These are phyloP conservation scores for Jaltomata sinuosa DNA, from an alignment of 257 asterid species.

Conservation along the genomic window DNA sequence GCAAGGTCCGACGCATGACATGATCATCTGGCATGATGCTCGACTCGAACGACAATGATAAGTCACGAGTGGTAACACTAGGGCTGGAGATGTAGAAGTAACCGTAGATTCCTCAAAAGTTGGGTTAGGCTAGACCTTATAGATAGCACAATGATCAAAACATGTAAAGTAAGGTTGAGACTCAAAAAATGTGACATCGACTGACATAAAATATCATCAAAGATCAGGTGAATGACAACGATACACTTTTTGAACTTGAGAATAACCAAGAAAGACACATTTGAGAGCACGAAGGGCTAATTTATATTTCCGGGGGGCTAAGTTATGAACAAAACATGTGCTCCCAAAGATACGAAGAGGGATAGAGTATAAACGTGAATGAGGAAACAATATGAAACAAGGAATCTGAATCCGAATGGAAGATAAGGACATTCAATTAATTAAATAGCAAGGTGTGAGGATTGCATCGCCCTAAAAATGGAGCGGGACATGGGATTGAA, in stretches of 20 bases:
- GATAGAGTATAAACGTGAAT: neutral
- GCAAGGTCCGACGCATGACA: neutral
- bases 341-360: neutral
- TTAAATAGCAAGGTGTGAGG: neutral
- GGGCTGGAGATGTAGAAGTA: neutral
- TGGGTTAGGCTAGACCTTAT: neutral
- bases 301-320: neutral
- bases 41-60: neutral
- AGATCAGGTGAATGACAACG: neutral
- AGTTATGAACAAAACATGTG: neutral
- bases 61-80: neutral
- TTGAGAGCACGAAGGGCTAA: neutral
- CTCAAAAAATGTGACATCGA: neutral
- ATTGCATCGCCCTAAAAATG: neutral
- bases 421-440: constrained; percentile 1
- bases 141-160: neutral
- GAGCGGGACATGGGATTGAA: neutral
- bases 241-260: neutral
- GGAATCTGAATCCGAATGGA: neutral
- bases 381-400: neutral
- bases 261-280: neutral
- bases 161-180: neutral
- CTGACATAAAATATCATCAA: neutral
- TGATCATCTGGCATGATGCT: neutral
- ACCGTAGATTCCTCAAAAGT: neutral